A percentile compares a stretch with the other conserved stretches of the same genome.
These are phyloP conservation scores for Neurospora sp. DNA, from an alignment of 495 filamentous ascomycete species.

Conservation along the genomic window DNA sequence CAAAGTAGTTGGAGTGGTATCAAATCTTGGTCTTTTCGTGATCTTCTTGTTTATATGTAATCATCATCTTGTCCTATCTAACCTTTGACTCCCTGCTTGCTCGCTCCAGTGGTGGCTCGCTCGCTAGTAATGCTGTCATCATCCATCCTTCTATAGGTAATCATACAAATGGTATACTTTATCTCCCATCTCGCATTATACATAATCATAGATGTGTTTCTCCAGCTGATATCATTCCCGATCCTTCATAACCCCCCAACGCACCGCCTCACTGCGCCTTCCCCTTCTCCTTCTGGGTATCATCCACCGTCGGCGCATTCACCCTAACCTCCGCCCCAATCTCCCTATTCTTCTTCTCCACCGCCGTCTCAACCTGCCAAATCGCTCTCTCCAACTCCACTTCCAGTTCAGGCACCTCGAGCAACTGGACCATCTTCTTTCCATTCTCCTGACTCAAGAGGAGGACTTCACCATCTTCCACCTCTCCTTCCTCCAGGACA, in stretches of 20 bases:
- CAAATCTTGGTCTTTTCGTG: background rate
- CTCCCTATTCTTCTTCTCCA: conserved; percentile 42
- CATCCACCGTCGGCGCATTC: conserved; percentile 3
- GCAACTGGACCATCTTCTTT: conserved; percentile 52
- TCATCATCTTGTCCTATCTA: background rate
- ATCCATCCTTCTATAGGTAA: background rate
- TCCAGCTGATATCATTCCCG: background rate
- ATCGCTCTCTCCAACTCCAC: conserved; percentile 86
- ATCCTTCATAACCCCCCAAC: background rate
- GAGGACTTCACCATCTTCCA: conserved; percentile 40
- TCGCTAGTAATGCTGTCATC: background rate
- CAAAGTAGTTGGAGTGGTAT: background rate
- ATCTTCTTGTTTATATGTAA: background rate
- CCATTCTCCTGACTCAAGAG: conserved; percentile 51
- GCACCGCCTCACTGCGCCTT: conserved; percentile 8
- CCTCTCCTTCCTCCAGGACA: background rate
- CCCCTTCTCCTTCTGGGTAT: conserved; percentile 15
- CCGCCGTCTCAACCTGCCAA: conserved; percentile 66
- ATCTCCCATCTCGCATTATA: background rate
- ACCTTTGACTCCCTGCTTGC: background rate
- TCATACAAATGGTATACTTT: background rate
- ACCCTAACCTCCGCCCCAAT: conserved; percentile 4
- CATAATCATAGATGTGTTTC: conserved; percentile 8
- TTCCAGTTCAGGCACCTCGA: conserved; percentile 74
- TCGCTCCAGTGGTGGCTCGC: background rate